A percentile compares a stretch with the other conserved stretches of the same genome.
Conservation (phyloP, 192 early-diverging fungal species). For the Coemansia reversa region DNA sequence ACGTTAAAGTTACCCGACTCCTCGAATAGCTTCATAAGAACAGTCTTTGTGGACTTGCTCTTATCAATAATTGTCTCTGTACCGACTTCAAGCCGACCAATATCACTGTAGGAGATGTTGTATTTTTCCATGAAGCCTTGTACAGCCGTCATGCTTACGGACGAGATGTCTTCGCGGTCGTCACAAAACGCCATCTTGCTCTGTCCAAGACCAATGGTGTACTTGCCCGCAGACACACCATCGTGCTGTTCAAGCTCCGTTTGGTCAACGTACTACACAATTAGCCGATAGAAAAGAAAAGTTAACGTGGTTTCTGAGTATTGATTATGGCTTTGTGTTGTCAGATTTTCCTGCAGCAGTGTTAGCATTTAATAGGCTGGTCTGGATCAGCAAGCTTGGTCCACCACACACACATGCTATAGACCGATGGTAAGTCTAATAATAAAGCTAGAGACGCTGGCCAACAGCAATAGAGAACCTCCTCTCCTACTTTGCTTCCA, state of each 20-base stretch:
- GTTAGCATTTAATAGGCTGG: not conserved
- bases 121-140: slow-evolving; percentile 92
- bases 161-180: slow-evolving; percentile 77
- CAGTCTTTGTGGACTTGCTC: slow-evolving; percentile 96
- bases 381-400: not conserved
- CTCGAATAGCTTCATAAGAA: slow-evolving; percentile 92
- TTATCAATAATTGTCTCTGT: slow-evolving; percentile 99
- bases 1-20: slow-evolving; percentile 90
- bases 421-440: no score
- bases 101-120: slow-evolving; percentile 75
- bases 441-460: no score
- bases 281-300: not conserved
- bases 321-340: not conserved
- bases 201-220: slow-evolving; percentile 97
- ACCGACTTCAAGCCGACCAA: slow-evolving; percentile 95
- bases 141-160: slow-evolving; percentile 66
- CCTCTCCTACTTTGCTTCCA: not conserved
- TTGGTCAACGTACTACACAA: slow-evolving; percentile 43
- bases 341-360: not conserved
- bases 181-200: slow-evolving; percentile 92
- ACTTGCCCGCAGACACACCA: slow-evolving; percentile 92
- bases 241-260: slow-evolving; percentile 76
- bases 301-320: not conserved
- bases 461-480: not conserved
- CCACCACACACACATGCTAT: not conserved